Percentiles rank a stretch among this genome's conserved stretches.
These are phyloP conservation scores for Daldinia grandis DNA, from an alignment of 495 filamentous ascomycete genomes.

Conservation along the genomic window DNA sequence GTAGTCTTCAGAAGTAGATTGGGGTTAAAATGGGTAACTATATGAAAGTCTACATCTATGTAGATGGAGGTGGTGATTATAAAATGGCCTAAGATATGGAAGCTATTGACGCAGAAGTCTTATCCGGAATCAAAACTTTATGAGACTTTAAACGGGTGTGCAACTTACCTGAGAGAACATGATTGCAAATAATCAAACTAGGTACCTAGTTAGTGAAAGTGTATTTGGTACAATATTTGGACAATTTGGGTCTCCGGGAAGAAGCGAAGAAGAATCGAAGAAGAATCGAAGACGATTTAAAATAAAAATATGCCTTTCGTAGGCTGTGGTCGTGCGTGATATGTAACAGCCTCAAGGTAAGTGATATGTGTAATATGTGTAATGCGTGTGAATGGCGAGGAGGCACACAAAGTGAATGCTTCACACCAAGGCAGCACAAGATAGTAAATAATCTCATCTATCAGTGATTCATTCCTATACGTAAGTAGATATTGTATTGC, in stretches of 20 bases:
- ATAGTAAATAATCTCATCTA: background rate
- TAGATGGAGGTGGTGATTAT: background rate
- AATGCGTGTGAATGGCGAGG: constrained; percentile 5
- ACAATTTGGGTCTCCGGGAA: background rate
- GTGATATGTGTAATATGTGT: background rate
- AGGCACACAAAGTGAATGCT: constrained; percentile 10
- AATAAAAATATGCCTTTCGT: background rate
- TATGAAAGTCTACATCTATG: background rate
- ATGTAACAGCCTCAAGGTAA: constrained; percentile 10
- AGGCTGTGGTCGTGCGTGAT: background rate
- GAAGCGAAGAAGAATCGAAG: constrained; percentile 4
- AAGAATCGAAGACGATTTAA: constrained; percentile 6
- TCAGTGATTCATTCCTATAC: constrained; percentile 1
- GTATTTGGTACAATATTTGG: constrained; percentile 7
- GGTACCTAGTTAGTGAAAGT: constrained; percentile 22
- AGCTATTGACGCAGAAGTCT: background rate
- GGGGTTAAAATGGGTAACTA: background rate
- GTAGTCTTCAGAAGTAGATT: background rate
- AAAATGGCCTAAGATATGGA: background rate
- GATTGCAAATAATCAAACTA: constrained; percentile 8
- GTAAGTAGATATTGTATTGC: too few species aligned
- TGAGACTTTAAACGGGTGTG: constrained; percentile 1
- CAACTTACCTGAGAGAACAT: constrained; percentile 56
- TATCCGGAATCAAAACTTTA: background rate
- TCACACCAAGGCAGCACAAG: constrained; percentile 19